Evolutionary conservation across 75 land plant species (phyloP).

Genomic region (Chamaecyparis obtusa): DNA sequence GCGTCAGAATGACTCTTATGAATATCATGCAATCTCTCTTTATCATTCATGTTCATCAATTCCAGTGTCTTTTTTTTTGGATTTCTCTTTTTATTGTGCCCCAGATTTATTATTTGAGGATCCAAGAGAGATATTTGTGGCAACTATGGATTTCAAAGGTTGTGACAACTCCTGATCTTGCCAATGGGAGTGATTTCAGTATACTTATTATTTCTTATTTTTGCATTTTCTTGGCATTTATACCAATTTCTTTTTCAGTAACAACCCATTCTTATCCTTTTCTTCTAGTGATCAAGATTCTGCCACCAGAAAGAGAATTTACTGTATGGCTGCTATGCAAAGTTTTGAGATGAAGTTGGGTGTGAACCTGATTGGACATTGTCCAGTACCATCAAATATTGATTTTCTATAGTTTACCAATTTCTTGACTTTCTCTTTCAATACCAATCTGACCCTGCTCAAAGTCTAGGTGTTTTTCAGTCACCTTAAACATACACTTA

Average conservation of each 20-base stretch:
- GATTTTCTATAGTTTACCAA: slow-evolving; percentile 26
- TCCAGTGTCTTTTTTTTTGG: too few relatives aligned
- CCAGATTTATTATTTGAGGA: too few relatives aligned
- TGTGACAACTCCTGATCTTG: too few relatives aligned
- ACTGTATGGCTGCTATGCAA: slow-evolving; percentile 28
- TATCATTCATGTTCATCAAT: too few relatives aligned
- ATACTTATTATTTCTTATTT: slow-evolving; percentile 60
- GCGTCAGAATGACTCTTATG: too few relatives aligned
- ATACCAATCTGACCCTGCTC: neutral
- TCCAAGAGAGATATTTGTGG: too few relatives aligned
- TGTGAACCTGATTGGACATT: slow-evolving; percentile 30
- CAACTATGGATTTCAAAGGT: too few relatives aligned
- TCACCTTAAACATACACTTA: slow-evolving; percentile 21
- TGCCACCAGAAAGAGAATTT: slow-evolving; percentile 52
- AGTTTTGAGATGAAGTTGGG: slow-evolving; percentile 26
- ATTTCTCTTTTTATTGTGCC: too few relatives aligned
- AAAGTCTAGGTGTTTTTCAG: slow-evolving; percentile 49
- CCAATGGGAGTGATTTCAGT: too few relatives aligned
- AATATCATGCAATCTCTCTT: too few relatives aligned
- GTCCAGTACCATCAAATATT: slow-evolving; percentile 22
- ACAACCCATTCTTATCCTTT: slow-evolving; percentile 35
- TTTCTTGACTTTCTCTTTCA: slow-evolving; percentile 27
- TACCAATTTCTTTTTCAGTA: slow-evolving; percentile 40
- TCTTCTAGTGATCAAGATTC: slow-evolving; percentile 36
- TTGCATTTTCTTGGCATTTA: slow-evolving; percentile 56